Percentiles rank a stretch among this genome's conserved stretches.
phyloP scores from a whole-genome alignment of 306 rosid genomes.

The Astragalus glycyphyllos region DNA sequence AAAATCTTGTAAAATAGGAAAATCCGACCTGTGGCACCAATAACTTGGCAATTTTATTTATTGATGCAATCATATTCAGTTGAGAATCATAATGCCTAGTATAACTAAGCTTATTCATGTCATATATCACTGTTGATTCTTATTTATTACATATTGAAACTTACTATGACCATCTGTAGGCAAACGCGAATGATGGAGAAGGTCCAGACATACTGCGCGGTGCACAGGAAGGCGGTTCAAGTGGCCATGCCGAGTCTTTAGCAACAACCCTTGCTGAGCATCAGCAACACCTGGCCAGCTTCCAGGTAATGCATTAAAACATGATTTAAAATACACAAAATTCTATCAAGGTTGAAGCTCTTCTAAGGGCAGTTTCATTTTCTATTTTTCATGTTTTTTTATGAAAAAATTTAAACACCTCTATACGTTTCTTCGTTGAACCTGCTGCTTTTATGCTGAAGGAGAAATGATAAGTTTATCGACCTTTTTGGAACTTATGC shows the following conservation, averaged over 20 bases:
- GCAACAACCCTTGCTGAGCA: slow-evolving; percentile 96
- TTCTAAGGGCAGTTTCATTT: slow-evolving; percentile 29
- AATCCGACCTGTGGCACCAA: slow-evolving; percentile 13
- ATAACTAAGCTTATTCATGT: slow-evolving; percentile 12
- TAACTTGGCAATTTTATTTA: slow-evolving; percentile 26
- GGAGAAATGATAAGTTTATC: slow-evolving; percentile 12
- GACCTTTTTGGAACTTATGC: slow-evolving; percentile 18
- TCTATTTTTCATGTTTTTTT: slow-evolving; percentile 7
- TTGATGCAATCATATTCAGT: slow-evolving; percentile 28
- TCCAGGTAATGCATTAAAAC: slow-evolving; percentile 70
- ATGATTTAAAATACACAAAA: slow-evolving; percentile 33
- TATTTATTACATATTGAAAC: slow-evolving; percentile 22
- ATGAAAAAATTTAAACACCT: background rate
- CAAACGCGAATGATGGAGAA: slow-evolving; percentile 97
- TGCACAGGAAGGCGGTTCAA: slow-evolving; percentile 73
- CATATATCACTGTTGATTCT: slow-evolving; percentile 15
- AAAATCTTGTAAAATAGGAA: slow-evolving; percentile 22
- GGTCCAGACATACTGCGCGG: slow-evolving; percentile 94
- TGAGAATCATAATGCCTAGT: slow-evolving; percentile 24
- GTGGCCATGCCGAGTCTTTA: slow-evolving; percentile 93
- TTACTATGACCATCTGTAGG: slow-evolving; percentile 56
- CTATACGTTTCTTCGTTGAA: background rate
- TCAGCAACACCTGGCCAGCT: slow-evolving; percentile 98
- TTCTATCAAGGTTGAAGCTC: slow-evolving; percentile 27
- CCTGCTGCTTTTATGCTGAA: slow-evolving; percentile 10